A percentile compares a stretch with the other conserved stretches of the same genome.
Evolutionary conservation across 2,329 filamentous ascomycete species (phyloP).

Genomic region (Exophiala xenobiotica): DNA sequence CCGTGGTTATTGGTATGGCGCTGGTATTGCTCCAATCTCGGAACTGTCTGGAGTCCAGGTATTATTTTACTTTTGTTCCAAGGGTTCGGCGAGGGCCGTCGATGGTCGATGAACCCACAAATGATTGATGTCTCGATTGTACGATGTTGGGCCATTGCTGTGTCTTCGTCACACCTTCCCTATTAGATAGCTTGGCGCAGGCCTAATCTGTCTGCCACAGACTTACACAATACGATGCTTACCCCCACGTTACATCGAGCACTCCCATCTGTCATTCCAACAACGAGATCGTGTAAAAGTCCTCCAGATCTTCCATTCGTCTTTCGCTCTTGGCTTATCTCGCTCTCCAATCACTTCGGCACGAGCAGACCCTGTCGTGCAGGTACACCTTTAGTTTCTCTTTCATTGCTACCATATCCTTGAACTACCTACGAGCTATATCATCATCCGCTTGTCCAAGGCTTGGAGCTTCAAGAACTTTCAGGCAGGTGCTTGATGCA

Average conservation of each 20-base stretch:
- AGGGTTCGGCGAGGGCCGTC: too few species aligned
- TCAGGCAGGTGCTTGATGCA: constrained; percentile 17
- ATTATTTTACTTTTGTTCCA: neutral
- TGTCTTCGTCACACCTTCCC: too few species aligned
- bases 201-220: too few species aligned
- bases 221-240: too few species aligned
- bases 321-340: neutral
- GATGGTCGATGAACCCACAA: neutral
- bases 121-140: neutral
- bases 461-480: neutral
- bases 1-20: too few species aligned
- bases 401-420: constrained; percentile 1
- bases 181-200: too few species aligned
- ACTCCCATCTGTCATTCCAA: too few species aligned
- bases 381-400: constrained; percentile 1
- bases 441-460: neutral
- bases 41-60: neutral
- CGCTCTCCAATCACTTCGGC: constrained; percentile 17
- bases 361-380: constrained; percentile 2
- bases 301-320: constrained; percentile 1
- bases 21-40: too few species aligned
- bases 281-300: neutral
- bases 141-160: too few species aligned
- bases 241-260: too few species aligned
- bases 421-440: constrained; percentile 1